These are phyloP conservation scores for Rhizomucor pusillus DNA, from an alignment of 371 early-diverging fungal species.

Conservation along the genomic window DNA sequence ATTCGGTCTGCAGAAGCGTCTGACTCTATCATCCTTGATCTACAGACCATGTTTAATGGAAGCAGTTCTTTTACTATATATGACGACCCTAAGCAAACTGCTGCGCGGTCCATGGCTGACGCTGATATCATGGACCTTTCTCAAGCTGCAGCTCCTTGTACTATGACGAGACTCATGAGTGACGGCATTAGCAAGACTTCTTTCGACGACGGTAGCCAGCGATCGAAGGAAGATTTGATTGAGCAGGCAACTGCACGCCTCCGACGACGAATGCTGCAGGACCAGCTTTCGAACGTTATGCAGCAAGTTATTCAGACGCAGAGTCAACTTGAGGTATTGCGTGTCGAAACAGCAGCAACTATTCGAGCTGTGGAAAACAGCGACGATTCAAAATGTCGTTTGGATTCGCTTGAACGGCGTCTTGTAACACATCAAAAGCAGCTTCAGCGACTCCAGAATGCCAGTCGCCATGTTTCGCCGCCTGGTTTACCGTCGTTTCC, in stretches of 20 bases:
- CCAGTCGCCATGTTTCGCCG: neutral
- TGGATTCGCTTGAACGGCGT: slow-evolving; percentile 38
- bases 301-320: slow-evolving; percentile 19
- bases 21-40: too few relatives aligned
- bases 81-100: neutral
- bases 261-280: slow-evolving; percentile 22
- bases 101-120: slow-evolving; percentile 6
- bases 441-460: slow-evolving; percentile 11
- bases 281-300: slow-evolving; percentile 28
- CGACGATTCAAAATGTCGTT: slow-evolving; percentile 17
- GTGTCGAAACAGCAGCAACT: slow-evolving; percentile 27
- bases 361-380: slow-evolving; percentile 26
- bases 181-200: too few relatives aligned
- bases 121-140: slow-evolving; percentile 11
- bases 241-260: slow-evolving; percentile 20
- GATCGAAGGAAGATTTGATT: slow-evolving; percentile 15
- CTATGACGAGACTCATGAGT: neutral
- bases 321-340: slow-evolving; percentile 26
- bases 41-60: too few relatives aligned
- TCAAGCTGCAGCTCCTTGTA: neutral
- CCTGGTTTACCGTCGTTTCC: neutral
- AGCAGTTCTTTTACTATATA: neutral
- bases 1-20: too few relatives aligned
- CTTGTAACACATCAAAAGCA: slow-evolving; percentile 16
- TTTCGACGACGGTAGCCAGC: slow-evolving; percentile 3